Evolutionary conservation across 2,329 filamentous ascomycete genomes (phyloP), one percentile per base, ranked within the genome.

Genomic region (Paecilomyces niveus): DNA sequence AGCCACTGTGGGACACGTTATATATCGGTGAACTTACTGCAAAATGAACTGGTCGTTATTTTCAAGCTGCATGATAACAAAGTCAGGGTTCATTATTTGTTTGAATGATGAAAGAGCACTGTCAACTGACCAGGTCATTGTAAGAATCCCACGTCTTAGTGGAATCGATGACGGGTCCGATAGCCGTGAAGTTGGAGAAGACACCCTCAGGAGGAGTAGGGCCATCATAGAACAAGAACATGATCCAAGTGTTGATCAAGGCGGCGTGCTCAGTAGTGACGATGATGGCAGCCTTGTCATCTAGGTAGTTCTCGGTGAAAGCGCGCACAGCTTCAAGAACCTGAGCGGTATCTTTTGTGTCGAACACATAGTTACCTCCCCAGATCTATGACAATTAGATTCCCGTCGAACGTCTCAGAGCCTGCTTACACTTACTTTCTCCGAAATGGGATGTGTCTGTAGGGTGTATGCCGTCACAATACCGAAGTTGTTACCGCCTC

Each of bases 191-290:
- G 58, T 80, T 79, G 58, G 79, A 75, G 59, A 88, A 87, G 1
- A 82, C 77, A 3, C 74, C 80, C 1, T 73, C 65, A 0, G 85
- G 84, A 0, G 79, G 79, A 55, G 72, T 69, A 0, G 79, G 77
- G 1, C 82, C 85, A 67, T 88, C 82, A 68, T 87, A 87, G 73
- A 85, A 87, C 35, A 85, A 67, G 69, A 87, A 87, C 59, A 88
- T 70, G 58, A 84, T 77, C 82, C 83, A 86, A 21, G 81, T 74
- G 60, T 85, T 76, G 53, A 84, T 63, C 0, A 79, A 59, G 10
- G 75, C 74, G 2, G 76, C 66, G 15, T 80, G 73, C 64, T 83
- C 77, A 2, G 78, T 76, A 0, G 83, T 86, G 53, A 82, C 69
- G 61, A 87, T 86, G 53, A 87, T 79, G 11, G 78, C 83, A 0